Conservation (phyloP, 139 green algal genomes). For the Ulvella scutata region DNA sequence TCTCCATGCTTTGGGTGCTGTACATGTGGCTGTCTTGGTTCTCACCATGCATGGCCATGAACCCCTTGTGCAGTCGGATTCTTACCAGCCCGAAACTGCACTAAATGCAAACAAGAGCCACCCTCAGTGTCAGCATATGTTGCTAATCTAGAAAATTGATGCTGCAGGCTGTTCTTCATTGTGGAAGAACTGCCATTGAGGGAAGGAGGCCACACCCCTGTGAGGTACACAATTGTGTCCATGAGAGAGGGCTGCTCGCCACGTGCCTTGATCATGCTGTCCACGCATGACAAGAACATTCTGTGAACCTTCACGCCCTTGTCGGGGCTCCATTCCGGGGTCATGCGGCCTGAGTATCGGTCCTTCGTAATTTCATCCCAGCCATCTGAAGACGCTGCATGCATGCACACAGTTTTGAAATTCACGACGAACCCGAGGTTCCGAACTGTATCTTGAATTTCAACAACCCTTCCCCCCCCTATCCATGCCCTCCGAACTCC, state of each 20-base stretch:
- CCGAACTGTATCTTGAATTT: neutral
- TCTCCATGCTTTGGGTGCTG: too few relatives aligned
- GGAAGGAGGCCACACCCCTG: neutral
- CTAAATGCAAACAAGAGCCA: too few relatives aligned
- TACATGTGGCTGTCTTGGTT: too few relatives aligned
- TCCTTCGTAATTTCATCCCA: constrained; percentile 1
- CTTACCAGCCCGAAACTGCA: too few relatives aligned
- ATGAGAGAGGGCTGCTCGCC: neutral
- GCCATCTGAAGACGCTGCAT: neutral
- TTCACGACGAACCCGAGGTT: neutral
- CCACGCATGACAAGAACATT: neutral
- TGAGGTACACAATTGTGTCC: neutral
- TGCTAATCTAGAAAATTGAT: too few relatives aligned
- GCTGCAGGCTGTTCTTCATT: too few relatives aligned
- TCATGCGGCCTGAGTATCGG: neutral
- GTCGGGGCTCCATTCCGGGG: neutral
- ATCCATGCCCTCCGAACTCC: too few relatives aligned
- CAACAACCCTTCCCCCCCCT: too few relatives aligned
- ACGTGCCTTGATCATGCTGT: neutral
- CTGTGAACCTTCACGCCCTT: neutral
- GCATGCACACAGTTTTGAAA: neutral
- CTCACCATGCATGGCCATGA: too few relatives aligned
- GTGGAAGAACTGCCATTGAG: too few relatives aligned
- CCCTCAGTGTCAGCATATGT: too few relatives aligned
- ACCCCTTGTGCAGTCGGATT: too few relatives aligned